phyloP scores from a whole-genome alignment of 768 basidiomycete genomes.

The Leccinum broughii region DNA sequence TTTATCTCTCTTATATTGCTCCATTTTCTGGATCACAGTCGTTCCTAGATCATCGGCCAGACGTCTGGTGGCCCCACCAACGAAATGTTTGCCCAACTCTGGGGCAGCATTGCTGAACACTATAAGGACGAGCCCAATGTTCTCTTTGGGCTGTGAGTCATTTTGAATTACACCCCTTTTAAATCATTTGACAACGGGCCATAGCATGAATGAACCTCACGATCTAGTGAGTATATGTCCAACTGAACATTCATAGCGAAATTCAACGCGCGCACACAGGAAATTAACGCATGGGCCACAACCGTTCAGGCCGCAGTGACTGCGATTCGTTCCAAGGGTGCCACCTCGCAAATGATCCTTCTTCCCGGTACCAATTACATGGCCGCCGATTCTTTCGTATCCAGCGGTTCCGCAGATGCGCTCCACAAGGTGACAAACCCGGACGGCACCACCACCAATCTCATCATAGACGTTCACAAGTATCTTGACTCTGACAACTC shows the following conservation, averaged over 20 bases:
- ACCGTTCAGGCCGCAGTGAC: constrained; percentile 60
- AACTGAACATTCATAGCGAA: not conserved
- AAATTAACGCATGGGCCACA: constrained; percentile 48
- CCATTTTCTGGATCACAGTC: not conserved
- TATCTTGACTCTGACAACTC: constrained; percentile 59
- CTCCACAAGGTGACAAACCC: constrained; percentile 46
- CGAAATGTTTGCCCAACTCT: constrained; percentile 51
- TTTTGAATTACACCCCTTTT: not conserved
- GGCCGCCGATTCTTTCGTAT: constrained; percentile 50
- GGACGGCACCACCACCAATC: constrained; percentile 44
- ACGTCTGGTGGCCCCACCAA: constrained; percentile 52
- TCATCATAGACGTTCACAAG: constrained; percentile 65
- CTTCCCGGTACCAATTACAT: constrained; percentile 62
- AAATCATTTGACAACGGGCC: not conserved
- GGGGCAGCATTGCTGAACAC: constrained; percentile 51
- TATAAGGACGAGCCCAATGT: constrained; percentile 44
- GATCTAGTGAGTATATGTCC: constrained; percentile 37
- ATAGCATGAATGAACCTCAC: constrained; percentile 66
- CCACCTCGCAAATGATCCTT: constrained; percentile 54
- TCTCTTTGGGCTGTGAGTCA: constrained; percentile 50
- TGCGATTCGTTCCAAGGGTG: constrained; percentile 54
- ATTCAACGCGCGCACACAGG: constrained; percentile 7
- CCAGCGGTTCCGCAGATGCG: constrained; percentile 51
- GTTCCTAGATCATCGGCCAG: constrained; percentile 54
- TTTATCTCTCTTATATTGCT: not conserved